Evolutionary conservation across 192 early-diverging fungal species (phyloP), one percentile per base, ranked within the genome.

Genomic region (Backusella tarrabulga): DNA sequence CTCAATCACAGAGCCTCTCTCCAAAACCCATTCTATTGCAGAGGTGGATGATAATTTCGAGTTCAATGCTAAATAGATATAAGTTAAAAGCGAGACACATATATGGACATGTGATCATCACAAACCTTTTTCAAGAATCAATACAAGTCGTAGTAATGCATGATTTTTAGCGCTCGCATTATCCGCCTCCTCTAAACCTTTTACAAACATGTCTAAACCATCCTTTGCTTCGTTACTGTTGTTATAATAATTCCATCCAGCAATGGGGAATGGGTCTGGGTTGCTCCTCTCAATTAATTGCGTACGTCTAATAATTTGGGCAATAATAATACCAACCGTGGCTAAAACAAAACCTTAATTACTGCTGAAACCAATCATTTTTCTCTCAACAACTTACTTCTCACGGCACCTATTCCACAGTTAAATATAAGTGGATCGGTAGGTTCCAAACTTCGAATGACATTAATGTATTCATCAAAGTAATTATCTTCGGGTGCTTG

Each of bases 321-420:
- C 88, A 35, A 89, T 81, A 32, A 90, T 83, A 80, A 88, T 90
- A 17, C 87, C 86, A 66, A 88, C 87, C n/a, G 90, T 91, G 17
- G 90, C 81, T 83, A 42, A 9, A 9, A 36, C 5, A 9, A 68
- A 23, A 29, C 38, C n/a, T 73, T 36, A 56, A 41, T 26, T 29
- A 38, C 15, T 72, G 21, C 15, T 6, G 21, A 60, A 60, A 26
- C 56, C 56, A 60, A 60, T 60, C 56, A 14, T 68, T 67, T 75
- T 44, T 34, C 42, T 75, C 42, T 42, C n/a, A 63, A 9, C 17
- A 38, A 76, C 81, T 75, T 83, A 83, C 81, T 91, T 40, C 90
- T 35, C 35, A 89, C 90, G 26, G 84, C 84, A 6, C 90, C 90
- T 76, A 90, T 88, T 9, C 90, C 90, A 75, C 90, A 91, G 56